Conservation (phyloP, 2,329 filamentous ascomycete genomes). For the Escovopsis sp. region DNA sequence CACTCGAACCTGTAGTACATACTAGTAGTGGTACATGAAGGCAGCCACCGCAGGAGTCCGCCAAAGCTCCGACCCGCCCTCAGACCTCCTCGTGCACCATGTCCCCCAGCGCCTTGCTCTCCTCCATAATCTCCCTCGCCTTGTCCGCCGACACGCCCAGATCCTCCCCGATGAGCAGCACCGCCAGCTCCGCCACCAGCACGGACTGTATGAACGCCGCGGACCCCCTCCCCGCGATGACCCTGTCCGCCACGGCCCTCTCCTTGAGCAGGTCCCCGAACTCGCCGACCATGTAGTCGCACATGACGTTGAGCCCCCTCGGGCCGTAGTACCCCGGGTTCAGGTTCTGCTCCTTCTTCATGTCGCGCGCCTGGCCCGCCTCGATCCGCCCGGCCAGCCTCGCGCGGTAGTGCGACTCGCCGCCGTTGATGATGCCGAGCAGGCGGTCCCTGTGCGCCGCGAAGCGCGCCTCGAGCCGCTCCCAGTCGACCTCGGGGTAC, state of each 20-base stretch:
- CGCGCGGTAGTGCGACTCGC: slow-evolving; percentile 48
- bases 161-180: slow-evolving; percentile 41
- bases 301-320: slow-evolving; percentile 57
- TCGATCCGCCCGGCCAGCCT: slow-evolving; percentile 39
- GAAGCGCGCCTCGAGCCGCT: slow-evolving; percentile 42
- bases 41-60: too few species aligned
- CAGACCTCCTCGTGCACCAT: slow-evolving; percentile 47
- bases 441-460: slow-evolving; percentile 39
- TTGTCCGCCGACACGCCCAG: slow-evolving; percentile 29
- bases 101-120: slow-evolving; percentile 53
- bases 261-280: slow-evolving; percentile 47
- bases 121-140: slow-evolving; percentile 42
- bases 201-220: slow-evolving; percentile 59
- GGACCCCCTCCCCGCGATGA: slow-evolving; percentile 52
- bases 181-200: slow-evolving; percentile 57
- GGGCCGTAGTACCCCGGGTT: slow-evolving; percentile 76
- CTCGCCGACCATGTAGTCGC: slow-evolving; percentile 47
- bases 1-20: too few species aligned
- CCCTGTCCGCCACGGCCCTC: slow-evolving; percentile 45
- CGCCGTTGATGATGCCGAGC: slow-evolving; percentile 39
- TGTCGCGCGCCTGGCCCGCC: slow-evolving; percentile 42
- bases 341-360: slow-evolving; percentile 43
- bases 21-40: too few species aligned
- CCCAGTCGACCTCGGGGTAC: slow-evolving; percentile 64
- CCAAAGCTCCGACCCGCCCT: slow-evolving; percentile 1